A percentile compares a stretch with the other conserved stretches of the same genome.
Conservation (phyloP, 1,284 basidiomycete species). For the Exsudoporus floridanus region DNA sequence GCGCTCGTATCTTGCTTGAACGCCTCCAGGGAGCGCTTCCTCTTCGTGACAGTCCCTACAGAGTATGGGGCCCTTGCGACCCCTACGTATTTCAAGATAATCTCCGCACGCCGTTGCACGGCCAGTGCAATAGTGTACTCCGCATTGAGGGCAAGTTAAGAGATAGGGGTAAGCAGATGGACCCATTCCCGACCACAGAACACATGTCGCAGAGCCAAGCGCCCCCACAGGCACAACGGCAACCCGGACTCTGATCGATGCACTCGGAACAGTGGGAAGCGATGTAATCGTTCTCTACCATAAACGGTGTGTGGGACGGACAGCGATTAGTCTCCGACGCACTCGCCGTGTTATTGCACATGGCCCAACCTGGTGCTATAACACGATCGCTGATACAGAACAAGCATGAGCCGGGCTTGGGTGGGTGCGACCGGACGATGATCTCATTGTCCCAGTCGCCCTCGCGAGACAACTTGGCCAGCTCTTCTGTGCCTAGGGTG, state of each 20-base stretch:
- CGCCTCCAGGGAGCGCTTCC: conserved; percentile 7
- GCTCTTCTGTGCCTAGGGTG: conserved; percentile 7
- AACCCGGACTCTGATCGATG: background rate
- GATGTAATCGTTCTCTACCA: background rate
- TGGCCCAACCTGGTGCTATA: background rate
- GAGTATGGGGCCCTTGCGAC: conserved; percentile 8
- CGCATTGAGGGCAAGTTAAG: conserved; percentile 18
- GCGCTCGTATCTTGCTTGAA: background rate
- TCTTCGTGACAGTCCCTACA: conserved; percentile 18
- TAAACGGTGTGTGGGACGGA: conserved; percentile 10
- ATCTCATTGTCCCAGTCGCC: conserved; percentile 8
- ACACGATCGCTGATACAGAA: background rate
- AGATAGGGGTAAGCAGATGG: no score
- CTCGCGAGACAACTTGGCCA: conserved; percentile 4
- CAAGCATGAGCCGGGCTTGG: conserved; percentile 11
- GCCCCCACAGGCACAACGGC: background rate
- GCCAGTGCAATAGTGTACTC: conserved; percentile 4
- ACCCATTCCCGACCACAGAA: background rate
- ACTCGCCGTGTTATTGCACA: background rate
- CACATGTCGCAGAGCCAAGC: conserved; percentile 18
- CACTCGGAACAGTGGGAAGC: conserved; percentile 13
- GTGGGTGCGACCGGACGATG: conserved; percentile 17
- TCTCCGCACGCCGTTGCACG: background rate
- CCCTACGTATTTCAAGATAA: conserved; percentile 2
- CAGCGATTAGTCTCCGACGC: background rate